Conservation (phyloP, 2,329 filamentous ascomycete genomes). For the Scedosporium aurantiacum region DNA sequence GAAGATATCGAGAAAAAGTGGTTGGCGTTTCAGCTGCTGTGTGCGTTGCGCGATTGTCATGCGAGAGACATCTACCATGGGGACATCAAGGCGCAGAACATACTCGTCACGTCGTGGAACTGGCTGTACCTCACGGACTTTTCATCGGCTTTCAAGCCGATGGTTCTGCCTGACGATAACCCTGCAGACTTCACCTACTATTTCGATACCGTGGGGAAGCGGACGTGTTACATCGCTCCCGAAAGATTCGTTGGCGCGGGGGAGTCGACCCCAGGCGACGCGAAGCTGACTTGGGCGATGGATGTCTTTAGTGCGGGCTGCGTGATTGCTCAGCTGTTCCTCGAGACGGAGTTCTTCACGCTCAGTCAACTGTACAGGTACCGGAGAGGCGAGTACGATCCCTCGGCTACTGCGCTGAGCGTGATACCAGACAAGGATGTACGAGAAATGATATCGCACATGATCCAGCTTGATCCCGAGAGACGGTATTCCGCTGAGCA, state of each 20-base stretch:
- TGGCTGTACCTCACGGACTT: constrained; percentile 99
- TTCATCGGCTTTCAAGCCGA: constrained; percentile 88
- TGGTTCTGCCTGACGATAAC: constrained; percentile 89
- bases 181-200: constrained; percentile 96
- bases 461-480: constrained; percentile 91
- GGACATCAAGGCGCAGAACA: constrained; percentile 97
- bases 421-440: constrained; percentile 83
- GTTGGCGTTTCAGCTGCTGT: constrained; percentile 91
- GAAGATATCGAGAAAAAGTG: constrained; percentile 99
- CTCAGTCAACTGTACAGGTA: constrained; percentile 94
- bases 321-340: constrained; percentile 90
- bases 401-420: constrained; percentile 65
- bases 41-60: constrained; percentile 85
- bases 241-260: constrained; percentile 75
- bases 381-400: constrained; percentile 83
- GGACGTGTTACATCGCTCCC: constrained; percentile 90
- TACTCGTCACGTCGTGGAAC: constrained; percentile 96
- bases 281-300: constrained; percentile 80
- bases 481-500: constrained; percentile 88
- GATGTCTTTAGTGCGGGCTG: constrained; percentile 96
- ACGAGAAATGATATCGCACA: constrained; percentile 80
- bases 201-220: constrained; percentile 82
- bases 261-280: constrained; percentile 48
- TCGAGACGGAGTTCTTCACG: constrained; percentile 95
- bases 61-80: constrained; percentile 83